Percentiles rank a stretch among this genome's conserved stretches.
phyloP scores from a whole-genome alignment of 2,329 filamentous ascomycete species.

The Exophiala phaeomuriformis region DNA sequence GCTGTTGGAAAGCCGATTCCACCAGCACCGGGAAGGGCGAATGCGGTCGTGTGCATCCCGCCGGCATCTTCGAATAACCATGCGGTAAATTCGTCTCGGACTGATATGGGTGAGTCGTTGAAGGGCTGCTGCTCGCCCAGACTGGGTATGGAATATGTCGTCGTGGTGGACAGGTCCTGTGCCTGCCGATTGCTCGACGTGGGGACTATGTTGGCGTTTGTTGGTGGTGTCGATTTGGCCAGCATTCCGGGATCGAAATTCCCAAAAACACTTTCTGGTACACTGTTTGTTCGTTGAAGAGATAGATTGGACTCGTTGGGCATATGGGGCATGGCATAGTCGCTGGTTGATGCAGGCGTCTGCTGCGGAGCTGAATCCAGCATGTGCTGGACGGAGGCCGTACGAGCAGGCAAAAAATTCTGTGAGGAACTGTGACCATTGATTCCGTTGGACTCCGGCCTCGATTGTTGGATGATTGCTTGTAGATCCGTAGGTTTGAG shows the following conservation, averaged over 20 bases:
- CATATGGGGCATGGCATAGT: slow-evolving; percentile 14
- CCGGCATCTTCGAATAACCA: slow-evolving; percentile 69
- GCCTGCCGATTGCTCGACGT: slow-evolving; percentile 29
- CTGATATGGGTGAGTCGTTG: slow-evolving; percentile 54
- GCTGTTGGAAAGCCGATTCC: slow-evolving; percentile 40
- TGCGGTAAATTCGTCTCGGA: slow-evolving; percentile 78
- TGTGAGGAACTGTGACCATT: slow-evolving; percentile 27
- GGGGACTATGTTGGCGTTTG: slow-evolving; percentile 3
- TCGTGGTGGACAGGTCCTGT: slow-evolving; percentile 52
- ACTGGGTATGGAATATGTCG: slow-evolving; percentile 38
- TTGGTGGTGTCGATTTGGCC: slow-evolving; percentile 19
- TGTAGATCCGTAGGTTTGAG: slow-evolving; percentile 9
- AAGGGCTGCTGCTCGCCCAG: slow-evolving; percentile 17
- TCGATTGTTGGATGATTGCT: slow-evolving; percentile 7
- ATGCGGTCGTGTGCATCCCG: slow-evolving; percentile 48
- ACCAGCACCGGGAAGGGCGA: slow-evolving; percentile 36
- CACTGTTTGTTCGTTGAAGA: slow-evolving; percentile 24
- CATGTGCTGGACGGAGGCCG: too few relatives aligned
- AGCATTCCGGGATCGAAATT: slow-evolving; percentile 27
- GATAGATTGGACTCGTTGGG: slow-evolving; percentile 5
- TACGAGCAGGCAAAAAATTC: neutral
- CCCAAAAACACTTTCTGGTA: slow-evolving; percentile 27
- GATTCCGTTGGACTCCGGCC: slow-evolving; percentile 17
- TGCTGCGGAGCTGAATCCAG: neutral
- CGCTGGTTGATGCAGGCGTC: neutral